Base-by-base conservation (phyloP, 129 eudicot genomes). In the Helianthus tuberosus region DNA sequence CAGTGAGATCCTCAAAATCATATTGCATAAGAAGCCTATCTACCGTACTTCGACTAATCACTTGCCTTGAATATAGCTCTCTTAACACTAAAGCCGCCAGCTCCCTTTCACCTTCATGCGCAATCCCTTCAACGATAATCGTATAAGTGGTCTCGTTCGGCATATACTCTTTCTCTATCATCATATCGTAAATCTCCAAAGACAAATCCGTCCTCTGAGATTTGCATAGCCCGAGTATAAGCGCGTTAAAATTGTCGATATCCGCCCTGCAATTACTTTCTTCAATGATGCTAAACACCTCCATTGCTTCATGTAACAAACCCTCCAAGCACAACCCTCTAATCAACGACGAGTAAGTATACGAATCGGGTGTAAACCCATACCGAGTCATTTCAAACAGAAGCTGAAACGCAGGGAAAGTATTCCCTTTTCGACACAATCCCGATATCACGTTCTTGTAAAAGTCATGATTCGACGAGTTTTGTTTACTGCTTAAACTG, bases 311-410 rank as follows among this genome's bases (percentile, higher is more conserved):
- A 52, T 75, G 48, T 12, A 85, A 27, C 97, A 86, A 83, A 69
- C 85, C 86, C 79, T 94, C 98, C 86, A 71, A 57, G 75, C 98
- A 94, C 72, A 94, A 67, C 64, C 98, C 97, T 81, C 93, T 81
- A 5, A 90, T 83, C 80, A 94, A 73, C 47, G 93, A 77, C 5
- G 97, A 90, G 51, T 90, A 86, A 4, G 87, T 85, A 74, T 79
- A 88, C 0, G 96, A 81, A 71, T 85, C 91, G 2, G 96, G 96
- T 35, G 85, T 79, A 75, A 84, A 90, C n/a, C 93, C 97, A 38
- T 68, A 70, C 39, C 77, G 60, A 0, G 93, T 86, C 91, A 90
- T 88, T 69, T 90, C 93, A 32, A 74, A 79, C 63, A 94, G 77
- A 46, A 94, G 89, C 79, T 86, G 95, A 74, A 94, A 84, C 27